phyloP scores from a whole-genome alignment of 768 basidiomycete species.

The Aureoboletus auriporus region DNA sequence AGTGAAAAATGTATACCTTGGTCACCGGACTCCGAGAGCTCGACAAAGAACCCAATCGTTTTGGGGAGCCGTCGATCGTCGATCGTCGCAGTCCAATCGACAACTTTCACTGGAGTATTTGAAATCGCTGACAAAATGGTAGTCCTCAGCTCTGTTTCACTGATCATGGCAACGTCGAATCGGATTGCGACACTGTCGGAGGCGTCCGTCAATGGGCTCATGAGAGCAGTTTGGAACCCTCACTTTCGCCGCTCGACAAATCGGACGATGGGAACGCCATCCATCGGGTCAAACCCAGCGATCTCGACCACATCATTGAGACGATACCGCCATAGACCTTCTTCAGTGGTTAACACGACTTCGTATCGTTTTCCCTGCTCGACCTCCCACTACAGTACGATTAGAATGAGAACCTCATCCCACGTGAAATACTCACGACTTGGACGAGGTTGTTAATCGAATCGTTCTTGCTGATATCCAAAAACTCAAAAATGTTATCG shows the following conservation, averaged over 20 bases:
- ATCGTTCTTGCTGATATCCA: too few relatives aligned
- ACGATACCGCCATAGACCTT: slow-evolving; percentile 22
- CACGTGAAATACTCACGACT: neutral
- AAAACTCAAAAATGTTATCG: too few relatives aligned
- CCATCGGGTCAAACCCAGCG: slow-evolving; percentile 13
- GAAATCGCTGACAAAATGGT: neutral
- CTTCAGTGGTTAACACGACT: slow-evolving; percentile 12
- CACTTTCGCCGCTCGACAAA: slow-evolving; percentile 10
- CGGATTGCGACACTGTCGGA: too few relatives aligned
- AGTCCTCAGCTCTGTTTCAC: slow-evolving; percentile 8
- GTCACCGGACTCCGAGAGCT: too few relatives aligned
- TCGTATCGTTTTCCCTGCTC: slow-evolving; percentile 15
- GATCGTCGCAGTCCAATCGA: slow-evolving; percentile 15
- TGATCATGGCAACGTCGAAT: neutral
- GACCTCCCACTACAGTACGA: slow-evolving; percentile 13
- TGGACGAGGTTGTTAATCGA: too few relatives aligned
- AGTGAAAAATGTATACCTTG: too few relatives aligned
- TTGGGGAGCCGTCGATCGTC: slow-evolving; percentile 3
- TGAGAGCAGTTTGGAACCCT: too few relatives aligned
- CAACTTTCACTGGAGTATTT: neutral
- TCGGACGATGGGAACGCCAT: slow-evolving; percentile 17
- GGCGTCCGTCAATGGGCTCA: too few relatives aligned
- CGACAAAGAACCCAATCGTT: too few relatives aligned
- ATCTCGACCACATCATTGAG: slow-evolving; percentile 20
- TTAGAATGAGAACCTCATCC: neutral